A percentile compares a stretch with the other conserved stretches of the same genome.
These are phyloP conservation scores for Tetracladium marchalianum DNA, from an alignment of 495 filamentous ascomycete species.

Conservation along the genomic window DNA sequence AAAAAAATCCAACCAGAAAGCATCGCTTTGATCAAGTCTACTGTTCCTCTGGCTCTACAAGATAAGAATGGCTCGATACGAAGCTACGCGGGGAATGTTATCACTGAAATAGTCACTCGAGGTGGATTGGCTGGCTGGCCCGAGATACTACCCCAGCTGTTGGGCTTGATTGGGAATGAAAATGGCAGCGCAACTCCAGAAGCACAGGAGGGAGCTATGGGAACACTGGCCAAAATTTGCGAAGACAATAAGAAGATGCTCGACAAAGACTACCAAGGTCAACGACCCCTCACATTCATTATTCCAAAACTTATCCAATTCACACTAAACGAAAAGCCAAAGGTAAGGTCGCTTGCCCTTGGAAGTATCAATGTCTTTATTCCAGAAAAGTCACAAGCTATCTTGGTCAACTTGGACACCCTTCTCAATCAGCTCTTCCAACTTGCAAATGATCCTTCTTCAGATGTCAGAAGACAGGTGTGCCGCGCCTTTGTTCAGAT, in stretches of 20 bases:
- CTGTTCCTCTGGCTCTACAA: constrained; percentile 66
- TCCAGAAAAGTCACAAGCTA: constrained; percentile 63
- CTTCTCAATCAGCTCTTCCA: constrained; percentile 75
- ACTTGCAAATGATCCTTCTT: constrained; percentile 60
- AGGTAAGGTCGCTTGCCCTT: constrained; percentile 69
- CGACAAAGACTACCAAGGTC: constrained; percentile 75
- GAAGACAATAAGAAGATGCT: constrained; percentile 87
- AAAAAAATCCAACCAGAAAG: constrained; percentile 60
- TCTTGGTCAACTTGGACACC: constrained; percentile 65
- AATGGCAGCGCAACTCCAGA: constrained; percentile 52
- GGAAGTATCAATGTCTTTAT: constrained; percentile 86
- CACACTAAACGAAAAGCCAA: constrained; percentile 59
- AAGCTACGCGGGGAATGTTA: constrained; percentile 81
- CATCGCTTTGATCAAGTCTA: constrained; percentile 65
- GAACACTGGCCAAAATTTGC: constrained; percentile 86
- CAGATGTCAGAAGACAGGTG: constrained; percentile 79
- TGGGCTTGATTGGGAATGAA: constrained; percentile 65
- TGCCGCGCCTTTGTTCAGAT: constrained; percentile 89
- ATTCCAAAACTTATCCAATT: constrained; percentile 88
- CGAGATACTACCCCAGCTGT: constrained; percentile 71
- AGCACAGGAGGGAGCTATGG: constrained; percentile 89
- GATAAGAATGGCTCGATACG: constrained; percentile 77
- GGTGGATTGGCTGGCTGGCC: constrained; percentile 89
- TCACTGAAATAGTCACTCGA: constrained; percentile 82
- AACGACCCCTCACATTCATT: constrained; percentile 78